Evolutionary conservation across 2,329 filamentous ascomycete genomes (phyloP).

Genomic region (Arthrobotrys sinensis): DNA sequence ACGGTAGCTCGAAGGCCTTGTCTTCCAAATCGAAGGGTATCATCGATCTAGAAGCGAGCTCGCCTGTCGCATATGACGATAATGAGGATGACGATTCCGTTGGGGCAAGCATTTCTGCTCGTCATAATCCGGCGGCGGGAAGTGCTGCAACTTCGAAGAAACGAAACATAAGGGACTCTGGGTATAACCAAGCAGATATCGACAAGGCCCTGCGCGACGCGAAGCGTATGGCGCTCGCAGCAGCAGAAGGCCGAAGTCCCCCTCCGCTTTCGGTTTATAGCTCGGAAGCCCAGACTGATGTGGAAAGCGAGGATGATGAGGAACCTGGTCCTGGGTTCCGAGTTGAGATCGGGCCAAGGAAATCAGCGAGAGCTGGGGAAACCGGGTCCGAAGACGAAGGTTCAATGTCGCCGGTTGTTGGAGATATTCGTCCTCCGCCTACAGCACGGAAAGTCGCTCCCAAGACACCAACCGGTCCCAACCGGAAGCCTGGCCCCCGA

Average conservation of each 20-base stretch:
- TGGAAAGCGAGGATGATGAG: constrained; percentile 36
- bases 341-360: constrained; percentile 13
- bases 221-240: constrained; percentile 52
- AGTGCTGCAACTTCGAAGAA: not conserved
- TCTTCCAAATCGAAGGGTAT: not conserved
- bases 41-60: not conserved
- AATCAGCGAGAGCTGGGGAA: not conserved
- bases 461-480: not conserved
- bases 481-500: constrained; percentile 27
- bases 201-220: constrained; percentile 49
- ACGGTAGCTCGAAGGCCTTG: not conserved
- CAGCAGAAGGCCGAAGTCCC: constrained; percentile 52
- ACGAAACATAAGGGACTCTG: not conserved
- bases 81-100: constrained; percentile 19
- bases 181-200: constrained; percentile 33
- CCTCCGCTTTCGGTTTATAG: constrained; percentile 49
- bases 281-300: constrained; percentile 43
- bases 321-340: constrained; percentile 7
- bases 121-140: not conserved
- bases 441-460: constrained; percentile 4
- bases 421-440: constrained; percentile 24
- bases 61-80: constrained; percentile 6
- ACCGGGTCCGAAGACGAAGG: constrained; percentile 5
- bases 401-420: constrained; percentile 39
- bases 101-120: not conserved